A percentile compares a stretch with the other conserved stretches of the same genome.
phyloP scores from a whole-genome alignment of 2,329 filamentous ascomycete species.

The Alternaria novae-zelandiae region DNA sequence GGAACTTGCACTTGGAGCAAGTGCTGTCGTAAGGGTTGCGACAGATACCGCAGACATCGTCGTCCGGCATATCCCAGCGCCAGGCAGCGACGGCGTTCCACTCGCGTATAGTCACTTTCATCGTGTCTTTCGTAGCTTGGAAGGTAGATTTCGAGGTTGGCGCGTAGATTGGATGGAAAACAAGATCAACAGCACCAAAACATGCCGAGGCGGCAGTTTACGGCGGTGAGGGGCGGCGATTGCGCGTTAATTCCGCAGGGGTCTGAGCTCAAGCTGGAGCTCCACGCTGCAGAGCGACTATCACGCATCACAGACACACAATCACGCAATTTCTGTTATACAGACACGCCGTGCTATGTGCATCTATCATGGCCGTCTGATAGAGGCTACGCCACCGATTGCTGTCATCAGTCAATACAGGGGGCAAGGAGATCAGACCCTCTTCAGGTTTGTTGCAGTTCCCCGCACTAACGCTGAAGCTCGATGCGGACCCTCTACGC shows the following conservation, averaged over 20 bases:
- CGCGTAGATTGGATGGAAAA: constrained; percentile 20
- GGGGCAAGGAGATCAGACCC: background rate
- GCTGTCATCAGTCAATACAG: background rate
- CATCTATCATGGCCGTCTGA: background rate
- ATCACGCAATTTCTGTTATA: background rate
- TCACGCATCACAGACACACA: background rate
- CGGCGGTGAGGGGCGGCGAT: constrained; percentile 24
- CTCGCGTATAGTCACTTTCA: constrained; percentile 94
- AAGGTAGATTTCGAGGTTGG: constrained; percentile 3
- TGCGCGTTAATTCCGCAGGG: constrained; percentile 8
- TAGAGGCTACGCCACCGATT: background rate
- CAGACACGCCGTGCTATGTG: background rate
- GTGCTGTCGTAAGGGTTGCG: constrained; percentile 98
- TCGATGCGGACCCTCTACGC: constrained; percentile 4
- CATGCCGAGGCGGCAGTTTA: constrained; percentile 19
- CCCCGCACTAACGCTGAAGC: constrained; percentile 14
- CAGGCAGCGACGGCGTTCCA: constrained; percentile 96
- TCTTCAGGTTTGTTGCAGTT: constrained; percentile 9
- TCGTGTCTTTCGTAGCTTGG: constrained; percentile 48
- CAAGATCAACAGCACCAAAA: constrained; percentile 21
- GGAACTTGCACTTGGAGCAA: constrained; percentile 97
- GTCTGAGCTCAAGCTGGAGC: constrained; percentile 18
- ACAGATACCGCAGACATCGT: constrained; percentile 98
- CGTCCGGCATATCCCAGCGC: constrained; percentile 97
- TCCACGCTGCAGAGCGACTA: background rate